Evolutionary conservation across 345 rosid species (phyloP), one percentile per base, ranked within the genome.

Genomic region (Pistacia atlantica): DNA sequence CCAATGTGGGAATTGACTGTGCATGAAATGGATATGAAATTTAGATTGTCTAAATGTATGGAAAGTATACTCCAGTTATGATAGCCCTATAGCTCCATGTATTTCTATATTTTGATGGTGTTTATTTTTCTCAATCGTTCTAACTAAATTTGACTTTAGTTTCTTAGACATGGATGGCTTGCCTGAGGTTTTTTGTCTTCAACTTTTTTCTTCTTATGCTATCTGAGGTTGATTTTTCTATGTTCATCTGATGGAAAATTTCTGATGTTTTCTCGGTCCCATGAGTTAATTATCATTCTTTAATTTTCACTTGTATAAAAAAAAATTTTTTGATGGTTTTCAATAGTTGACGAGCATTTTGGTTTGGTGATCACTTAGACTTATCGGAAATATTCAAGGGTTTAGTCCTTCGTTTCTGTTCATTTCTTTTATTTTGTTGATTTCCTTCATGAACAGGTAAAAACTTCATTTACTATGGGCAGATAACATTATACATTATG

Each of bases 401-500:
- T 65, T 33, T 46, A 48, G 18, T 45, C 16, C 18, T 25, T 54
- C 17, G 42, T 76, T 73, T 66, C 11, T 37, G 72, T 17, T n/a
- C 46, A 37, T 66, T 12, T 69, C 8, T 57, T 33, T 1, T 62
- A 45, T 70, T 66, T 17, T 46, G 59, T 52, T 65, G 69, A 59
- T 78, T 73, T 69, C 65, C 42, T 46, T 57, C 59, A 25, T 81
- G 64, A 82, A 90, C 80, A 90, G 93, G 84, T 45, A 75, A 66
- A 67, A 77, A 66, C 73, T 75, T 87, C 80, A 68, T 78, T 79
- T 80, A 58, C 76, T 77, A 87, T 89, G 96, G 84, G 78, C 83
- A 79, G 78, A 83, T 93, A 83, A 84, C 81, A 35, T 67, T 76
- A 76, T 60, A 80, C 76, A 56, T 81, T 54, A 92, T 94, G 97